Conservation (phyloP, 306 rosid species). For the Sophora flavescens region DNA sequence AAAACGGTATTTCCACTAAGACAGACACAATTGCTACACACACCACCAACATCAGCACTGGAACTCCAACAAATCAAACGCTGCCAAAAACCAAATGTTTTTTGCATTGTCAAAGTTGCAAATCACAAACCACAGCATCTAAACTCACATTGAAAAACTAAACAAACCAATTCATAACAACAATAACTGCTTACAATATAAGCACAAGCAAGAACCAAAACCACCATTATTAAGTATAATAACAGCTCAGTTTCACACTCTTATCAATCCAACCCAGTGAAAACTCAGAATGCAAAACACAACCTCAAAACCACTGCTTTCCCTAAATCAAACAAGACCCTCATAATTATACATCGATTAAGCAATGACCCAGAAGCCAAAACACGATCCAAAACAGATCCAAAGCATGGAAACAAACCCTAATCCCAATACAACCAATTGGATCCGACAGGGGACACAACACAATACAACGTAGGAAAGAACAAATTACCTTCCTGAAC, state of each 20-base stretch:
- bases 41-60: constrained; percentile 5
- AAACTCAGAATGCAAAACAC: constrained; percentile 49
- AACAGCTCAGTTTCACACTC: constrained; percentile 58
- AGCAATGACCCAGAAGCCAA: constrained; percentile 43
- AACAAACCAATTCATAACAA: constrained; percentile 34
- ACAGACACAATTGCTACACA: constrained; percentile 18
- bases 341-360: constrained; percentile 43
- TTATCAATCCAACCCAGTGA: constrained; percentile 45
- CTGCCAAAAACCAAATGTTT: neutral
- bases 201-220: constrained; percentile 39
- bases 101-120: neutral
- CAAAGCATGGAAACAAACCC: constrained; percentile 63
- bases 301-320: constrained; percentile 31
- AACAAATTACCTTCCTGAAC: constrained; percentile 92
- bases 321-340: constrained; percentile 50
- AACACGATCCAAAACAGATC: constrained; percentile 72
- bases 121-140: constrained; percentile 12
- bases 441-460: constrained; percentile 68
- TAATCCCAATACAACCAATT: constrained; percentile 58
- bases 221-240: constrained; percentile 42
- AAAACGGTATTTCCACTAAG: constrained; percentile 2
- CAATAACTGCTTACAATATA: constrained; percentile 40
- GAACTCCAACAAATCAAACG: constrained; percentile 43
- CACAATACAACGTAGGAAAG: constrained; percentile 16
- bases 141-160: constrained; percentile 40